phyloP scores from a whole-genome alignment of 257 asterid species.

The Nicotiana noctiflora region DNA sequence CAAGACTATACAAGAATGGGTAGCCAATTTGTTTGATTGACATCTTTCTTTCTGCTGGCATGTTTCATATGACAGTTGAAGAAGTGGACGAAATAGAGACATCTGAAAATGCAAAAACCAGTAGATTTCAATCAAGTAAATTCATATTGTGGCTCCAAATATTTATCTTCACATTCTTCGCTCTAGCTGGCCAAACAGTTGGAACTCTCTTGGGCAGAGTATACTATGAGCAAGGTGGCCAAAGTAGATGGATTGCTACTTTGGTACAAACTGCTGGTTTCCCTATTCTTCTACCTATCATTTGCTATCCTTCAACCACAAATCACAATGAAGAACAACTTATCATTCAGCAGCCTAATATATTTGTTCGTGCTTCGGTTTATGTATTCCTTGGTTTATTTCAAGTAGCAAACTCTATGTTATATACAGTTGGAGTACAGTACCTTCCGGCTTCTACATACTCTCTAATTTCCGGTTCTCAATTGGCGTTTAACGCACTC shows the following conservation, averaged over 20 bases:
- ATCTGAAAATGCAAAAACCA: not conserved
- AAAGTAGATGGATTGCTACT: conserved; percentile 15
- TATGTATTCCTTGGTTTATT: conserved; percentile 12
- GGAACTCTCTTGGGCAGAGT: conserved; percentile 9
- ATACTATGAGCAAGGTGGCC: conserved; percentile 9
- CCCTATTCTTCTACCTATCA: conserved; percentile 7
- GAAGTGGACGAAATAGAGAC: not conserved
- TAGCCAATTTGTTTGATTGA: not conserved
- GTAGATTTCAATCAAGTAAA: not conserved
- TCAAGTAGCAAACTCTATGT: conserved; percentile 14
- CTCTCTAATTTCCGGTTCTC: conserved; percentile 32
- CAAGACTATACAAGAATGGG: not conserved
- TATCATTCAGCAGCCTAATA: not conserved
- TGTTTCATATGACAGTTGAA: not conserved
- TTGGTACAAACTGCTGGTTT: conserved; percentile 11
- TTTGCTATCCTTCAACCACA: not conserved
- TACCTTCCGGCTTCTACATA: conserved; percentile 37
- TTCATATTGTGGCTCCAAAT: not conserved
- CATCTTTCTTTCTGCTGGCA: not conserved
- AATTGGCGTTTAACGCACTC: conserved; percentile 38
- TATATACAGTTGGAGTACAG: conserved; percentile 27
- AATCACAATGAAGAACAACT: not conserved
- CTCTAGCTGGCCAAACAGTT: not conserved
- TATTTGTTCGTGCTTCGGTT: not conserved
- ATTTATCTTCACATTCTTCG: not conserved